Percentiles rank a stretch among this genome's conserved stretches.
phyloP scores from a whole-genome alignment of 179 eudicot genomes.

The Pouteria campechiana region DNA sequence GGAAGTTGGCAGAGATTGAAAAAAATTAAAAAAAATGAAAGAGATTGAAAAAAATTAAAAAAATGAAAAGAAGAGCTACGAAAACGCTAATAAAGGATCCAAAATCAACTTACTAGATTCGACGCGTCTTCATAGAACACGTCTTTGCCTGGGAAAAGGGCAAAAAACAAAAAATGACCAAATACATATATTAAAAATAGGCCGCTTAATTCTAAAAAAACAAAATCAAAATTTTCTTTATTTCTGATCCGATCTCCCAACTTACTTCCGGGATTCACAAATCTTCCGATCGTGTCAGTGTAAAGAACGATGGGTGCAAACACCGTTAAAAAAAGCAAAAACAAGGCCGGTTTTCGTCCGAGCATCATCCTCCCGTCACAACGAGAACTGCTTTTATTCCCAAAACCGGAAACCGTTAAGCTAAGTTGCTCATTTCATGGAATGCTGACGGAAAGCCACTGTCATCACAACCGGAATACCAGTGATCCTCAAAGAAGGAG shows the following conservation, averaged over 20 bases:
- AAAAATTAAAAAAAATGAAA: neutral
- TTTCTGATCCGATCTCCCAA: too few relatives aligned
- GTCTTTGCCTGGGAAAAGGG: slow-evolving; percentile 20
- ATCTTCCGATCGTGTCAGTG: slow-evolving; percentile 44
- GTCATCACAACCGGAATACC: too few relatives aligned
- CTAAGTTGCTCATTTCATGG: too few relatives aligned
- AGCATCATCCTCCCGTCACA: slow-evolving; percentile 18
- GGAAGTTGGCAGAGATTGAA: slow-evolving; percentile 15
- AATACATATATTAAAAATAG: neutral
- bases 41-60: neutral
- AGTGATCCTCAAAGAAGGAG: too few relatives aligned
- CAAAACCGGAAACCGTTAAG: too few relatives aligned
- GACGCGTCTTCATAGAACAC: slow-evolving; percentile 34
- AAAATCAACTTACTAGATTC: slow-evolving; percentile 38
- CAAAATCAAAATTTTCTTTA: neutral
- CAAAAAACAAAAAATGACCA: neutral
- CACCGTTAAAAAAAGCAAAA: slow-evolving; percentile 58
- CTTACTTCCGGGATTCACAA: too few relatives aligned
- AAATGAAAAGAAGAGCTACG: neutral
- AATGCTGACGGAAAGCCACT: too few relatives aligned
- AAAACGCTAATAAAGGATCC: too few relatives aligned
- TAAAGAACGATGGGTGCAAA: slow-evolving; percentile 67
- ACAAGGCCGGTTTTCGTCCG: slow-evolving; percentile 30
- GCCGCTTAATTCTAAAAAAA: neutral
- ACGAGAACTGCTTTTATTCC: too few relatives aligned